Evolutionary conservation across 768 basidiomycete species (phyloP), one percentile per base, ranked within the genome.

Genomic region (Rhodotorula babjevae): DNA sequence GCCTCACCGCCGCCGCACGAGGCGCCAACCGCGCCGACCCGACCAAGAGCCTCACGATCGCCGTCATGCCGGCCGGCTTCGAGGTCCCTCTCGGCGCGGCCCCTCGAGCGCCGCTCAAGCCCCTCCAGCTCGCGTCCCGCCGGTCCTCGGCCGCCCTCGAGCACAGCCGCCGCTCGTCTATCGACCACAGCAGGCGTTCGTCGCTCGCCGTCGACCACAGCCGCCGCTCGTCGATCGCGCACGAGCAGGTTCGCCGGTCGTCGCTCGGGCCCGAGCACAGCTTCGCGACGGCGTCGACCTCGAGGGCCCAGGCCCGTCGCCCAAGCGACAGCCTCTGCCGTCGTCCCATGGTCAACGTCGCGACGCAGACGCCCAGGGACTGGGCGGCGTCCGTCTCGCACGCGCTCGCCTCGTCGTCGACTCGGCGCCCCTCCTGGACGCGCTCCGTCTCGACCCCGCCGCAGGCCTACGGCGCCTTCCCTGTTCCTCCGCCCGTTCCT

Each of bases 291-390:
- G 16, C 55, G 0, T 27, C 56, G 0, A 40, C 65, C 16, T 36
- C 61, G 16, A 46, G 44, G 44, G 6, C 14, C 8, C 44, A 46
- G 14, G 14, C 18, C 14, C 12, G 44, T 5, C 36, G 42, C 14
- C 27, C 49, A 27, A 59, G 47, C 25, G 57, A 57, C 25, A n/a
- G 49, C 12, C 69, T 67, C 62, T 65, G 65, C 25, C 65, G 69
- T 3, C 72, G 72, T 8, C 72, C 72, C 3, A 69, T 61, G 8
- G 52, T 63, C 11, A 16, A 52, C 47, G 42, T n/a, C n/a, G 31
- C 68, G 50, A 69, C 68, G 23, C 72, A 74, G 44, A 74, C 72
- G 42, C 72, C 69, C 33, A 19, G 31, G 3, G 44, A 56, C 8
- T 74, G 72, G 68, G 23, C 59, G 27, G 9, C 23, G 8, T 15